A percentile compares a stretch with the other conserved stretches of the same genome.
Conservation (phyloP, 257 asterid species). For the Solanum dulcamara region DNA sequence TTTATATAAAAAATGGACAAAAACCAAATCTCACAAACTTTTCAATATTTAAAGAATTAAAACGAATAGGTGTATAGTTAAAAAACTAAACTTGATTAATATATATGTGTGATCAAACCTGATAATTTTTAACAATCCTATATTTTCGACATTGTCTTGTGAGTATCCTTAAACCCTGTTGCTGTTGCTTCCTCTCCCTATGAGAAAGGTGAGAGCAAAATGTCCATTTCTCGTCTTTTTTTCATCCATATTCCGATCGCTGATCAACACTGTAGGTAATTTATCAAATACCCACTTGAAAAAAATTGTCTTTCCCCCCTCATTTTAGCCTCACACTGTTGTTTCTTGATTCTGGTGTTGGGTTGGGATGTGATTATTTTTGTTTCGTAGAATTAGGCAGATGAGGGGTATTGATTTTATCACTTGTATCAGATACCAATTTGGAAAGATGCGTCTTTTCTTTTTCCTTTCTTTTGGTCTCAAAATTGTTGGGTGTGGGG, state of each 20-base stretch:
- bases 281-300: neutral
- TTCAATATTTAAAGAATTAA: no score
- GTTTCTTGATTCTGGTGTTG: neutral
- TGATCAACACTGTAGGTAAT: conserved; percentile 18
- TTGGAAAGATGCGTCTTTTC: neutral
- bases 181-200: neutral
- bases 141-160: no score
- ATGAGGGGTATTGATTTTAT: neutral
- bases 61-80: no score
- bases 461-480: neutral
- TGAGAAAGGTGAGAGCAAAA: neutral
- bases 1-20: no score
- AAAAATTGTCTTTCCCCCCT: neutral
- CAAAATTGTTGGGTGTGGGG: neutral
- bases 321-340: neutral
- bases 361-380: neutral
- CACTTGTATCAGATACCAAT: neutral
- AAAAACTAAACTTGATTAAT: no score
- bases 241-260: conserved; percentile 17
- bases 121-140: no score
- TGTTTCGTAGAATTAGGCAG: no score
- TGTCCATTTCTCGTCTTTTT: conserved; percentile 38
- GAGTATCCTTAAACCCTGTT: conserved; percentile 9
- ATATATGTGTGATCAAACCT: no score
- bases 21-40: no score